These are phyloP conservation scores for Aspergillus nidulans DNA, from an alignment of 495 filamentous ascomycete species.

Conservation along the genomic window DNA sequence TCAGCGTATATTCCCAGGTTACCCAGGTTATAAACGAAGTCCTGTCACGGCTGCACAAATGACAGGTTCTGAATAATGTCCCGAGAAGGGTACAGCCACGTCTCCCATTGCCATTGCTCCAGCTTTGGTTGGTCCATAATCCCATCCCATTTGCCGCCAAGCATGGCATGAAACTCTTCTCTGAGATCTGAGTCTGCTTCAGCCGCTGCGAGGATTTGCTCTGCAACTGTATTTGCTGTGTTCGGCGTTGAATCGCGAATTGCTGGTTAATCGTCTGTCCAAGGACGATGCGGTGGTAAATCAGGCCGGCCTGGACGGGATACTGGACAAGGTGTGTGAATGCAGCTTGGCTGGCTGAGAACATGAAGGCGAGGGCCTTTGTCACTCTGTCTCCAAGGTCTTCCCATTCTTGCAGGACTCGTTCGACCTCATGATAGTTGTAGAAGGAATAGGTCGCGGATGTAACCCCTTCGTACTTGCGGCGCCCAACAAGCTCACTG, in stretches of 20 bases:
- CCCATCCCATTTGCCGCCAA: neutral
- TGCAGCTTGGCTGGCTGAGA: too few relatives aligned
- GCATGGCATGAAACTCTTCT: neutral
- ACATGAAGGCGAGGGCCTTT: too few relatives aligned
- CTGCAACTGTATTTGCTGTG: neutral
- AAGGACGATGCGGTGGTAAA: neutral
- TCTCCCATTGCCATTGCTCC: neutral
- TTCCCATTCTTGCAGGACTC: slow-evolving; percentile 59
- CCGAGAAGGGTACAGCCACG: neutral
- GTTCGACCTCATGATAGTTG: slow-evolving; percentile 63
- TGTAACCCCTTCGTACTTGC: neutral
- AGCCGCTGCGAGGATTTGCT: neutral
- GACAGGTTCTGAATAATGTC: neutral
- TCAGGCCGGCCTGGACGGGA: slow-evolving; percentile 56
- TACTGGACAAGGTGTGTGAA: slow-evolving; percentile 63
- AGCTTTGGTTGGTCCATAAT: neutral
- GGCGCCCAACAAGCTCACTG: neutral
- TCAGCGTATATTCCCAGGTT: neutral
- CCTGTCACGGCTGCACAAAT: neutral
- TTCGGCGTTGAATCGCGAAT: neutral
- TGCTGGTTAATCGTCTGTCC: neutral
- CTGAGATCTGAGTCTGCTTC: neutral
- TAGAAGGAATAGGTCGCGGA: neutral
- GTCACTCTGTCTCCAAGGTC: slow-evolving; percentile 47
- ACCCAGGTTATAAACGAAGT: neutral